Evolutionary conservation across 2,329 filamentous ascomycete genomes (phyloP).

Genomic region (Curvularia hawaiiensis): DNA sequence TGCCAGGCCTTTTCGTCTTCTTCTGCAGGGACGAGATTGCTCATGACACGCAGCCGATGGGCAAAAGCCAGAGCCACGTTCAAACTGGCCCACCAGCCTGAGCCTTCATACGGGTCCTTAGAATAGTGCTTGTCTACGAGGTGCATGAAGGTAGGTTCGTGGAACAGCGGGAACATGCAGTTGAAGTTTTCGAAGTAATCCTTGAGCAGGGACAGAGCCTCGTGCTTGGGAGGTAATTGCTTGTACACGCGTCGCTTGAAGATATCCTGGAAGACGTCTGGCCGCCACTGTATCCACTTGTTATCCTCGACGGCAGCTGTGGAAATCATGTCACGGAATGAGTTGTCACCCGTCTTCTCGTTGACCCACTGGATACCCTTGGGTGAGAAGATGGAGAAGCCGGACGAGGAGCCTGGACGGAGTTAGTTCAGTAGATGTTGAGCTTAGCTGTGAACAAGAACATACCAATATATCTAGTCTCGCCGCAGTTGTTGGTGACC

Average conservation of each 20-base stretch:
- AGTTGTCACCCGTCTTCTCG: slow-evolving; percentile 92
- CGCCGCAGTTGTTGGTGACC: slow-evolving; percentile 91
- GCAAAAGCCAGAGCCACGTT: slow-evolving; percentile 95
- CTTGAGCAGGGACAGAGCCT: slow-evolving; percentile 83
- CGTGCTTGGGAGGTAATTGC: slow-evolving; percentile 80
- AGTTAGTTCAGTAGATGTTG: slow-evolving; percentile 13
- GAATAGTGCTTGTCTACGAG: slow-evolving; percentile 94
- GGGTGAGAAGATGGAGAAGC: slow-evolving; percentile 98
- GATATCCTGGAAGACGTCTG: slow-evolving; percentile 93
- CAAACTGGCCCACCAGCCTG: slow-evolving; percentile 97
- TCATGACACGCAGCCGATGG: slow-evolving; percentile 92
- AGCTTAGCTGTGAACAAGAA: background rate
- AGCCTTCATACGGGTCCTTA: slow-evolving; percentile 87
- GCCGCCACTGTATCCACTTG: slow-evolving; percentile 97
- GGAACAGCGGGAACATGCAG: slow-evolving; percentile 96
- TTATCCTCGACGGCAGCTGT: slow-evolving; percentile 86
- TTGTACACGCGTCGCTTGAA: slow-evolving; percentile 86
- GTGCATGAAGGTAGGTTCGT: slow-evolving; percentile 98
- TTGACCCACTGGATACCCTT: slow-evolving; percentile 99
- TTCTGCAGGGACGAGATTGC: slow-evolving; percentile 85
- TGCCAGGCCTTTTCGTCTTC: slow-evolving; percentile 96
- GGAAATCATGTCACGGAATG: slow-evolving; percentile 94
- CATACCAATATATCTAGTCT: slow-evolving; percentile 93
- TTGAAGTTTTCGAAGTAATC: slow-evolving; percentile 99
- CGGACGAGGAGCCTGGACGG: slow-evolving; percentile 82